Evolutionary conservation across 208 protist genomes (phyloP).

Genomic region (Crithidia mellificae): DNA sequence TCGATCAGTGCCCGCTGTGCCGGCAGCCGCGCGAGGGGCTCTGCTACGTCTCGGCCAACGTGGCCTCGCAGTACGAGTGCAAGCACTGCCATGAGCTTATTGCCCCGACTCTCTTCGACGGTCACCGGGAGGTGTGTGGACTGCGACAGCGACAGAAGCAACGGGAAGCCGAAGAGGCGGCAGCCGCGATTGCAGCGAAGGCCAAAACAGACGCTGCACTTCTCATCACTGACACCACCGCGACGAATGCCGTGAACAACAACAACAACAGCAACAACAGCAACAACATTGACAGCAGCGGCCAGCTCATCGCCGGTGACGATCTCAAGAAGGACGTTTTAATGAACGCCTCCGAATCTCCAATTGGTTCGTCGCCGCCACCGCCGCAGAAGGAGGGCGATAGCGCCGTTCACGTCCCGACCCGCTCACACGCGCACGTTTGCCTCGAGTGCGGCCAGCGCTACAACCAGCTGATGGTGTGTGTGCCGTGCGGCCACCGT

Average conservation of each 20-base stretch:
- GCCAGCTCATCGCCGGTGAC: background rate
- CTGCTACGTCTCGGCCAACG: slow-evolving; percentile 53
- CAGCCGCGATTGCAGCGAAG: background rate
- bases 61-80: slow-evolving; percentile 67
- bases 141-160: slow-evolving; percentile 44
- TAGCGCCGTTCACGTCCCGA: background rate
- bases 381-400: background rate
- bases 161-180: slow-evolving; percentile 20
- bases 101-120: slow-evolving; percentile 74
- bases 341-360: background rate
- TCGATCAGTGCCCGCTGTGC: slow-evolving; percentile 81
- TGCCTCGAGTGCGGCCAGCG: slow-evolving; percentile 47
- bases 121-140: slow-evolving; percentile 84
- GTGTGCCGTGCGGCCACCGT: slow-evolving; percentile 78
- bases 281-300: background rate
- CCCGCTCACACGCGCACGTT: slow-evolving; percentile 19
- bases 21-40: slow-evolving; percentile 53
- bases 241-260: background rate
- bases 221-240: background rate
- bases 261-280: background rate
- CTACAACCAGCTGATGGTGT: slow-evolving; percentile 52
- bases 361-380: background rate
- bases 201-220: background rate
- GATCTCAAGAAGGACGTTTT: background rate
- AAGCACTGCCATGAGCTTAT: slow-evolving; percentile 67